Conservation (phyloP, 495 filamentous ascomycete genomes). For the Aspergillus hancockii region DNA sequence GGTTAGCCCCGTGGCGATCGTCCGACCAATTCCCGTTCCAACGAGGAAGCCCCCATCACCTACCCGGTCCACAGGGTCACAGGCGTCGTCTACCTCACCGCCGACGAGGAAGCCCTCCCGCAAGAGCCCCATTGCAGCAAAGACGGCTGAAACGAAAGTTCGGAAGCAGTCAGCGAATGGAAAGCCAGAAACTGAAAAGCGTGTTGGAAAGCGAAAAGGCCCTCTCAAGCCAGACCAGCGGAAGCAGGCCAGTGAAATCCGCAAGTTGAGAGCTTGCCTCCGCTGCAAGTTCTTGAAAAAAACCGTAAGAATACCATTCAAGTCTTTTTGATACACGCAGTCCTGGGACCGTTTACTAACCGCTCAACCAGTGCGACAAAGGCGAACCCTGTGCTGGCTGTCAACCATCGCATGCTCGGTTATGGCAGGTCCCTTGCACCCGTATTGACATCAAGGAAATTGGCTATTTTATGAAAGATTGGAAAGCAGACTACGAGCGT, state of each 20-base stretch:
- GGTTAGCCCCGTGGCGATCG: constrained; percentile 67
- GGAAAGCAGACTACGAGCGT: constrained; percentile 91
- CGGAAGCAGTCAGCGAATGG: constrained; percentile 69
- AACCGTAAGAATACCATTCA: constrained; percentile 51
- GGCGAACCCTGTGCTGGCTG: constrained; percentile 91
- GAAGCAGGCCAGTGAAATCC: constrained; percentile 90
- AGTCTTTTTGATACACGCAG: background rate
- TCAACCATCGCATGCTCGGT: constrained; percentile 85
- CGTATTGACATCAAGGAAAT: constrained; percentile 97
- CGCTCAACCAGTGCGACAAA: constrained; percentile 69
- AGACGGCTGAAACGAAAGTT: constrained; percentile 77
- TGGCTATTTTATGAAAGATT: constrained; percentile 96
- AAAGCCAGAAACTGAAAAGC: constrained; percentile 86
- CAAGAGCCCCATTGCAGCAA: constrained; percentile 75
- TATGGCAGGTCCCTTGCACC: constrained; percentile 95
- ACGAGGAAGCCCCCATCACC: constrained; percentile 68
- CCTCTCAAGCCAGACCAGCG: constrained; percentile 90
- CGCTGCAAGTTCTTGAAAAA: constrained; percentile 99
- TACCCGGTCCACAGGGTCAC: constrained; percentile 57
- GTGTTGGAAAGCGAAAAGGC: constrained; percentile 80
- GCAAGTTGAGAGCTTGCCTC: constrained; percentile 86
- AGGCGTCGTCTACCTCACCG: constrained; percentile 63
- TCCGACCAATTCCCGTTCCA: constrained; percentile 62
- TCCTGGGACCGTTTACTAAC: constrained; percentile 5
- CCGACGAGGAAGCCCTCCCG: constrained; percentile 66